Evolutionary conservation across 768 basidiomycete genomes (phyloP).

Genomic region (Gymnopilus dilepis): DNA sequence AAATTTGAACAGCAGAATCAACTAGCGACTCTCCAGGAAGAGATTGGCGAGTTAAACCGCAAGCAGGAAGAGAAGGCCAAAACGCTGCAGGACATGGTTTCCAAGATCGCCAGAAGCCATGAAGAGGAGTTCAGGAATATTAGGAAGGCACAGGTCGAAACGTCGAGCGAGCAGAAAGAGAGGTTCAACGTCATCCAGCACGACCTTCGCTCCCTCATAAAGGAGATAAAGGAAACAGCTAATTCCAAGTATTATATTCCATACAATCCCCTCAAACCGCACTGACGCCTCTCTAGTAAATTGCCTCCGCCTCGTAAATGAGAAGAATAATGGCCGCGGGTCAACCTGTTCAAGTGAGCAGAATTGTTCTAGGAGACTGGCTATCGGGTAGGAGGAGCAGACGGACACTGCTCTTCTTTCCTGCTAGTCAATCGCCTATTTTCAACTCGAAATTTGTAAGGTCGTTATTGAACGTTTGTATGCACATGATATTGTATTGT

Average conservation of each 20-base stretch:
- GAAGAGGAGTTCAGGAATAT: background rate
- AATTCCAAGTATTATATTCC: too few species aligned
- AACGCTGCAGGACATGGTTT: background rate
- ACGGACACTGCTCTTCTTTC: slow-evolving; percentile 1
- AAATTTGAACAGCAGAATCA: background rate
- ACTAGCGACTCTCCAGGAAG: background rate
- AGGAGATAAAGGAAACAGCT: too few species aligned
- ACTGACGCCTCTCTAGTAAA: too few species aligned
- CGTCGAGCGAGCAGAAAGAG: background rate
- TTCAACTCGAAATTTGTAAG: too few species aligned
- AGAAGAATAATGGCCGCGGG: too few species aligned
- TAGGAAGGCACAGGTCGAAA: background rate
- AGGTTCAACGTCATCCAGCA: background rate
- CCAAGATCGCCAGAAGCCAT: background rate
- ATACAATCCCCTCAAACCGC: too few species aligned
- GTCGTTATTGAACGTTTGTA: background rate
- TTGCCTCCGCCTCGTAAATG: too few species aligned
- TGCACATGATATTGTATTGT: background rate
- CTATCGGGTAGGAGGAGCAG: slow-evolving; percentile 11
- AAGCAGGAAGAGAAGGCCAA: background rate
- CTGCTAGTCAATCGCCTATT: slow-evolving; percentile 8
- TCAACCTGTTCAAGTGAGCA: background rate
- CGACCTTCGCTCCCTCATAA: background rate
- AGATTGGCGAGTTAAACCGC: background rate
- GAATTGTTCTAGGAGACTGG: background rate